Conservation (phyloP, 1,284 basidiomycete genomes). For the Rhodotorula sp. region DNA sequence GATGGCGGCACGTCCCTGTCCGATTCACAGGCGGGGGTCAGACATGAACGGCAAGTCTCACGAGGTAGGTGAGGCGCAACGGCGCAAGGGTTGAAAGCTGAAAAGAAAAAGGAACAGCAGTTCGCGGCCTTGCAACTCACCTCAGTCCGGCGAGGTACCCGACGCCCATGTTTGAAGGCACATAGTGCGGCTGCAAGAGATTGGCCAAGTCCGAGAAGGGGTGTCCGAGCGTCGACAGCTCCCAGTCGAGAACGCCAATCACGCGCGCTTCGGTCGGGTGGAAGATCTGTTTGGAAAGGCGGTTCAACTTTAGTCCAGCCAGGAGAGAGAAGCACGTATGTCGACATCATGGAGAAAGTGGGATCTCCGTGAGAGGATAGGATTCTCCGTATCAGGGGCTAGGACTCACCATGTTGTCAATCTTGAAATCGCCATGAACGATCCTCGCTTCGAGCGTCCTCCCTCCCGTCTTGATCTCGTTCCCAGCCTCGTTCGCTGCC, state of each 20-base stretch:
- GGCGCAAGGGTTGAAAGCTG: too few relatives aligned
- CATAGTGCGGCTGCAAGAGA: slow-evolving; percentile 78
- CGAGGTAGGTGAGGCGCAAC: too few relatives aligned
- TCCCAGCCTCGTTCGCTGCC: slow-evolving; percentile 57
- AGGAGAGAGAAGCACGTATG: too few relatives aligned
- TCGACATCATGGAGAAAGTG: too few relatives aligned
- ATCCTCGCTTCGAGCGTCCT: slow-evolving; percentile 58
- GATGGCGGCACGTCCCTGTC: slow-evolving; percentile 60
- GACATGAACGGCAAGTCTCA: too few relatives aligned
- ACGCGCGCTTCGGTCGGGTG: slow-evolving; percentile 88
- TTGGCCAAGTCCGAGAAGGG: slow-evolving; percentile 86
- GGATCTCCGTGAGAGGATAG: not conserved
- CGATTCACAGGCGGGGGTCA: slow-evolving; percentile 40
- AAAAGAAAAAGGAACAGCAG: not conserved
- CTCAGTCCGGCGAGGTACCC: slow-evolving; percentile 16
- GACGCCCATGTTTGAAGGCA: slow-evolving; percentile 54
- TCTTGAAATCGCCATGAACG: slow-evolving; percentile 95
- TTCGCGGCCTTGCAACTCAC: not conserved
- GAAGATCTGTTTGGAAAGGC: slow-evolving; percentile 60
- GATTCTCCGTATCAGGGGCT: not conserved
- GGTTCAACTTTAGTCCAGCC: too few relatives aligned
- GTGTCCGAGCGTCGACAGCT: slow-evolving; percentile 75
- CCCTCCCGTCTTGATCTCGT: not conserved
- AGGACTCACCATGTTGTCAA: slow-evolving; percentile 70
- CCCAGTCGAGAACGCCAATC: slow-evolving; percentile 95